Evolutionary conservation across 2,329 filamentous ascomycete genomes (phyloP), one percentile per base, ranked within the genome.

Genomic region (Diaporthe sp.): DNA sequence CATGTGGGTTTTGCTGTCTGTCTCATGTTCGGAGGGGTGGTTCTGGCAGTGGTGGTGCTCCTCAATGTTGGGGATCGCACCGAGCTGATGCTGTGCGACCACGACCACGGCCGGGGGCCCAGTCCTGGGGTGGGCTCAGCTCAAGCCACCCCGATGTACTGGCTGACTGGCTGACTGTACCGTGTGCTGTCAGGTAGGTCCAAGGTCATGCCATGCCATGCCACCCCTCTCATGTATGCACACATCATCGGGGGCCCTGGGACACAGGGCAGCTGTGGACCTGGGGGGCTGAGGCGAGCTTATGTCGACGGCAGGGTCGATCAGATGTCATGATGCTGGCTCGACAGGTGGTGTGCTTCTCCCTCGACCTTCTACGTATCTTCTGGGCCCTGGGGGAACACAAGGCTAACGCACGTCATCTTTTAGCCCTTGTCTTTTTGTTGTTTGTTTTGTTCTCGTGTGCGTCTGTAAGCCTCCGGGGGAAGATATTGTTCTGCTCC

Each of bases 391-490:
- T 71, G 51, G 34, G 71, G 62, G 28, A 53, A 49, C 53, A 70
- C 53, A 60, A 72, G 39, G 46, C 75, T 74, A 76, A 76, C 58
- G 75, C 75, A 74, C 75, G 75, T 74, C 75, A 76, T 76, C 49
- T 49, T 53, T 65, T 62, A 42, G 44, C 25, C 37, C 19, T 53
- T 55, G 12, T 15, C 62, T 28, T 51, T 49, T 37, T 70, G 12
- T n/a, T 42, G 3, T 55, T 28, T 51, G 10, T 28, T 49, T 61
- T 72, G 44, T 25, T 72, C 57, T 72, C 71, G 10, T 37, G 39
- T 12, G 62, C 22, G 39, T 15, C 39, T 19, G 39, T 34, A 28
- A n/a, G 62, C 25, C 55, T 22, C 55, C 57, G 13, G 15, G 19
- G 12, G 44, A 4, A 4, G 22, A n/a, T 17, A 46, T 62, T 71